Evolutionary conservation across 768 basidiomycete species (phyloP), one percentile per base, ranked within the genome.

Genomic region (Porpolomopsis calyptriformis): DNA sequence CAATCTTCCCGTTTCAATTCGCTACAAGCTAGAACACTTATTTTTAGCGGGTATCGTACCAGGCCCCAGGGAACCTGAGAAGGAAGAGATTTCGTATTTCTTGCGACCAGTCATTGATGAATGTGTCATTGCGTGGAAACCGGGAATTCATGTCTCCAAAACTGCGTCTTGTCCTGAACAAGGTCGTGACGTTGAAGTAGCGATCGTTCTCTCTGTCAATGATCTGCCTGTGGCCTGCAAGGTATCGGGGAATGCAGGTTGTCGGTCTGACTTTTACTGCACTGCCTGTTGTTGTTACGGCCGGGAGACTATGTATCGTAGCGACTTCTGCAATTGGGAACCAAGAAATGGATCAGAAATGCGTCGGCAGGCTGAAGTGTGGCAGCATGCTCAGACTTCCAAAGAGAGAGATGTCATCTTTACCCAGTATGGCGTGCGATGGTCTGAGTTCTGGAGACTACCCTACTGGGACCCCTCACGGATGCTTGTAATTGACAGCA

Each of bases 191-290:
- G 7, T 18, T 8, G 4, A 48, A 1, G 41, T 40, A 6, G 14
- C 14, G 7, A 31, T 31, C 29, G 29, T 14, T 7, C 29, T 60
- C 18, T 18, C 68, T 4, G 56, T 69, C 0, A 68, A 62, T 40
- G 68, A 72, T 42, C 52, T 66, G 0, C 63, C 57, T 2, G 68
- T 65, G 4, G 52, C 62, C 0, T 52, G 61, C 4, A 60, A 67
- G 41, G 52, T 55, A 3, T 52, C 53, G 3, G 65, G 65, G 1
- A 59, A 62, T 33, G 59, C 46, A 4, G 29, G 23, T 20, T 35
- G 23, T 36, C 36, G n/a, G 29, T 46, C 56, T 46, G 45, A 54
- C 37, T 40, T 52, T 26, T 55, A 61, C 42, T 59, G 62, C 49
- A 42, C 57, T 31, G 7, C 29, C 18, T 29, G 60, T 42, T 52